Base-by-base conservation (phyloP, 1,284 basidiomycete species). In the Papiliotrema terrestris region DNA sequence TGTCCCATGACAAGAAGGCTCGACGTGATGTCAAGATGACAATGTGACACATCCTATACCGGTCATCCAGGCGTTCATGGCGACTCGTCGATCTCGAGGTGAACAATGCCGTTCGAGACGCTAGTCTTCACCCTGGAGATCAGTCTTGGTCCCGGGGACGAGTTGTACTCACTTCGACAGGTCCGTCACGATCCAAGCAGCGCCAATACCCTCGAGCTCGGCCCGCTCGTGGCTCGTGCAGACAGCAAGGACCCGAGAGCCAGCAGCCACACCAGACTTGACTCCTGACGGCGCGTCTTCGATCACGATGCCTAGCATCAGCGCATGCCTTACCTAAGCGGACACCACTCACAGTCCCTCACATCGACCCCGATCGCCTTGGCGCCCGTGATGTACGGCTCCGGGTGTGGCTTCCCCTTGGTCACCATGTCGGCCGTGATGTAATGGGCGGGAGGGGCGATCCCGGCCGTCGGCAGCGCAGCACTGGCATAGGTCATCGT, bases 231-330 rank as follows among this genome's bases (percentile, higher is more conserved):
- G 86, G 6, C 86, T 88, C n/a, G 90, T 91, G 67, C 87, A 88
- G 1, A 91, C 86, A 0, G 85, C 89, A 14, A 91, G 79, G 0
- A 87, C 87, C 44, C 75, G 80, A 44, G 85, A 80, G 17, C 88
- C 88, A n/a, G 88, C 86, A 6, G 85, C 84, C 45, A 82, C 83
- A 9, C 89, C 90, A 17, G 87, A 80, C 57, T 78, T 80, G 52
- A 92, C 77, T 0, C 90, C 90, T 6, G 86, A 85, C 3, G 89
- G 86, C 0, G 90, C 89, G 70, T 92, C 90, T 67, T 92, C 89
- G 14, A 92, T 79, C 5, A 91, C 89, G 55, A 92, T 78, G 65
- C 86, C 87, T 88, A 49, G 6, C 44, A 1, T 46, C 8, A 54
- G 19, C 36, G 53, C 15, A 1, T 14, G 2, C 11, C 37, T 2